These are phyloP conservation scores for Penicillium bialowiezense DNA, from an alignment of 495 filamentous ascomycete genomes.

Conservation along the genomic window DNA sequence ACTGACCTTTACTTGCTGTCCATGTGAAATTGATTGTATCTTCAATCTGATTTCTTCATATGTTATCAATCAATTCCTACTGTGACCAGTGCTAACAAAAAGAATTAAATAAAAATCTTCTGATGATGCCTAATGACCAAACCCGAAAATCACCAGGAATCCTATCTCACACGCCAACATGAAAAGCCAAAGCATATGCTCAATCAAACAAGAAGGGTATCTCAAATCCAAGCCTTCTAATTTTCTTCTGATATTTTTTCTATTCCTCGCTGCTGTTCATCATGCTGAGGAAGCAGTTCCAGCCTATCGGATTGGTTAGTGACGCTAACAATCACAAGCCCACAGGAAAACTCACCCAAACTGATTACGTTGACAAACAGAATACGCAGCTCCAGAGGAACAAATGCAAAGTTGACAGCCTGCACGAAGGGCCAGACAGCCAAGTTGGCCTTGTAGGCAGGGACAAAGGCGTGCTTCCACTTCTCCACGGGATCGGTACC, in stretches of 20 bases:
- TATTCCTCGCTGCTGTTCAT: slow-evolving; percentile 61
- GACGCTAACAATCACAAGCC: neutral
- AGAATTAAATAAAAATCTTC: slow-evolving; percentile 5
- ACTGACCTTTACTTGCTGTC: too few species aligned
- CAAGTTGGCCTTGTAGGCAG: slow-evolving; percentile 78
- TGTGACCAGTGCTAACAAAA: too few species aligned
- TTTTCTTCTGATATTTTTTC: neutral
- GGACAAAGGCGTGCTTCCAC: slow-evolving; percentile 61
- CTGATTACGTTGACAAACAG: slow-evolving; percentile 85
- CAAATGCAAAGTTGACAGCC: slow-evolving; percentile 82
- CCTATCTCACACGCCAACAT: slow-evolving; percentile 17
- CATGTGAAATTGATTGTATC: neutral
- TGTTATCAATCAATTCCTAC: too few species aligned
- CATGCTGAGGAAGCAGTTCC: slow-evolving; percentile 94
- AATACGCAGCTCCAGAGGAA: slow-evolving; percentile 82
- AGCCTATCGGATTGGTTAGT: slow-evolving; percentile 55
- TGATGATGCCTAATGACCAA: slow-evolving; percentile 3
- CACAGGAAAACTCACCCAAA: slow-evolving; percentile 53
- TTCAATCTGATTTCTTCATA: neutral
- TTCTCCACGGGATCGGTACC: slow-evolving; percentile 69
- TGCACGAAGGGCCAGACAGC: slow-evolving; percentile 93
- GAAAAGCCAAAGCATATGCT: slow-evolving; percentile 16
- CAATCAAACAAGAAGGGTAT: slow-evolving; percentile 7
- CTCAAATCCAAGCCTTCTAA: neutral
- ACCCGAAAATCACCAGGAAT: slow-evolving; percentile 5